Conservation (phyloP, 345 rosid species). For the Rhodomyrtus tomentosa region DNA sequence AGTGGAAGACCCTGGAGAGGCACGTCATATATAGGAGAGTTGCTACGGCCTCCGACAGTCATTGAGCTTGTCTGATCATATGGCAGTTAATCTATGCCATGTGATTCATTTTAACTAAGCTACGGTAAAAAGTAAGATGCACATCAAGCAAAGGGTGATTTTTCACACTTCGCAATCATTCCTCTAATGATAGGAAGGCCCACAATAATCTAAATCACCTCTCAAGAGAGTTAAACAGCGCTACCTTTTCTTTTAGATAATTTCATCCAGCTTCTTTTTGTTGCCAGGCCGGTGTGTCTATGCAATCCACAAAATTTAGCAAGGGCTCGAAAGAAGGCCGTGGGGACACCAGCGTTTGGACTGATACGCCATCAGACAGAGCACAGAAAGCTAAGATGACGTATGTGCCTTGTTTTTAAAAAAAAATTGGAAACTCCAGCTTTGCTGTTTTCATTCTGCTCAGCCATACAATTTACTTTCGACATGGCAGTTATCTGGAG, state of each 20-base stretch:
- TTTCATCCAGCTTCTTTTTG: neutral
- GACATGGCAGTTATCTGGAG: slow-evolving; percentile 56
- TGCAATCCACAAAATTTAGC: slow-evolving; percentile 67
- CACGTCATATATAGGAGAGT: neutral
- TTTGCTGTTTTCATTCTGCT: neutral
- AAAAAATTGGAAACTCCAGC: neutral
- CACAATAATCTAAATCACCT: neutral
- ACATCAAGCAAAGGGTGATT: neutral
- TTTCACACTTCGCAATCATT: neutral
- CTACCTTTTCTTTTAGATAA: neutral
- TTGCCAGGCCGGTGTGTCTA: slow-evolving; percentile 58
- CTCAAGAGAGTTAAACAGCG: neutral
- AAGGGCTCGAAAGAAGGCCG: slow-evolving; percentile 64
- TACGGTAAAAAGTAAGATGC: neutral
- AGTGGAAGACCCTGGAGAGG: neutral
- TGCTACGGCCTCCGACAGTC: neutral
- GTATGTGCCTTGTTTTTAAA: slow-evolving; percentile 11
- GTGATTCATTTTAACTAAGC: neutral
- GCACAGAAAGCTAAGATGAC: slow-evolving; percentile 84
- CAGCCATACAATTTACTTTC: neutral
- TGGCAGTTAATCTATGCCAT: neutral
- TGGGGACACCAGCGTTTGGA: slow-evolving; percentile 85
- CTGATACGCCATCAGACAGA: slow-evolving; percentile 78
- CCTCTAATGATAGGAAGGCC: neutral
- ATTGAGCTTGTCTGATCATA: neutral